These are phyloP conservation scores for Theobroma grandiflorum DNA, from an alignment of 441 rosid species.

Conservation along the genomic window DNA sequence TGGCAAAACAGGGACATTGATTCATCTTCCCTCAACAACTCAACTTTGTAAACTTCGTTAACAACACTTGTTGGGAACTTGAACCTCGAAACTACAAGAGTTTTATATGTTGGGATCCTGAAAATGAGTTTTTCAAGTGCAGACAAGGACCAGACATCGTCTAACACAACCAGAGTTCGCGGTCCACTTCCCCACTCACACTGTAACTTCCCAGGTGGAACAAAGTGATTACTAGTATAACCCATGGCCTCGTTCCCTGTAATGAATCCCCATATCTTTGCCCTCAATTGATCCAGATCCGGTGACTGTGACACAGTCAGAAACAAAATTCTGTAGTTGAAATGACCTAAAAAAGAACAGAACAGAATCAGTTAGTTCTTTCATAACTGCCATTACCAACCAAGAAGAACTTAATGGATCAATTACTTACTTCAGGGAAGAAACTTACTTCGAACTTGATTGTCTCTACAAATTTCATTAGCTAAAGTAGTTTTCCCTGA, in stretches of 20 bases:
- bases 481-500: slow-evolving; percentile 94
- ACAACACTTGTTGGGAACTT: slow-evolving; percentile 47
- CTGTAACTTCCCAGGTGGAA: slow-evolving; percentile 46
- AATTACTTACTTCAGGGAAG: background rate
- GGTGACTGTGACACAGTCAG: slow-evolving; percentile 90
- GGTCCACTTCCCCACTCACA: slow-evolving; percentile 35
- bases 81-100: slow-evolving; percentile 78
- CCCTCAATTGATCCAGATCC: slow-evolving; percentile 53
- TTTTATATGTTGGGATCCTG: slow-evolving; percentile 56
- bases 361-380: slow-evolving; percentile 6
- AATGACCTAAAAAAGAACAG: slow-evolving; percentile 51
- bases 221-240: slow-evolving; percentile 11
- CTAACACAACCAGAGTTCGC: slow-evolving; percentile 61
- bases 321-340: slow-evolving; percentile 59
- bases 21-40: slow-evolving; percentile 65
- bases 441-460: slow-evolving; percentile 66
- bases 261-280: slow-evolving; percentile 50
- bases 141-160: slow-evolving; percentile 78
- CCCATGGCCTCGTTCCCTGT: slow-evolving; percentile 42
- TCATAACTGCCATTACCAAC: background rate
- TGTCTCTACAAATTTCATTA: slow-evolving; percentile 62
- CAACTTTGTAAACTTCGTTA: slow-evolving; percentile 51
- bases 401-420: background rate
- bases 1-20: slow-evolving; percentile 71
- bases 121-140: slow-evolving; percentile 64